A percentile compares a stretch with the other conserved stretches of the same genome.
phyloP scores from a whole-genome alignment of 371 early-diverging fungal species.

The Mucor lusitanicus region DNA sequence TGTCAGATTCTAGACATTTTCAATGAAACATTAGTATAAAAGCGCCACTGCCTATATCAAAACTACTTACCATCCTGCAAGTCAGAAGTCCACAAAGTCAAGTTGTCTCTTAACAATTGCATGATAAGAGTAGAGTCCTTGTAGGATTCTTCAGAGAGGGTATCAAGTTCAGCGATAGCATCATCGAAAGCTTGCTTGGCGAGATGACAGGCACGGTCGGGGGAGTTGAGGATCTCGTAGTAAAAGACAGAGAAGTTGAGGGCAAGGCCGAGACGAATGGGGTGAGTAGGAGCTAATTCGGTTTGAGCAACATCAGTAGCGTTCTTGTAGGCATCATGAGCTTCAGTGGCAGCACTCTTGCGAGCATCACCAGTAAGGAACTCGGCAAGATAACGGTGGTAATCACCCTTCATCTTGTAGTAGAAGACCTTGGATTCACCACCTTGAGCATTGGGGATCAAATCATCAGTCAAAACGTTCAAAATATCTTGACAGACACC shows the following conservation, averaged over 20 bases:
- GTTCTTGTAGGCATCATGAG: slow-evolving; percentile 95
- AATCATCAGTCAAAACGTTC: slow-evolving; percentile 85
- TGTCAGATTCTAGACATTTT: slow-evolving; percentile 37
- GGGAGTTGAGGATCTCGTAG: slow-evolving; percentile 99
- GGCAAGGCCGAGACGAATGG: slow-evolving; percentile 98
- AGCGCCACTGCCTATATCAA: not conserved
- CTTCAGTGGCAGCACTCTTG: slow-evolving; percentile 84
- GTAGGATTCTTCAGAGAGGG: slow-evolving; percentile 98
- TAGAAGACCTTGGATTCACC: slow-evolving; percentile 99
- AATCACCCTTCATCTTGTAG: slow-evolving; percentile 99
- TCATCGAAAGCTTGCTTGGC: slow-evolving; percentile 99
- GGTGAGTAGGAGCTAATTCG: slow-evolving; percentile 96
- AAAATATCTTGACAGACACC: slow-evolving; percentile 97
- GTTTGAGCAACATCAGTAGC: slow-evolving; percentile 96
- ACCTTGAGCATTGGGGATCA: slow-evolving; percentile 85
- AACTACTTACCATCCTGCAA: slow-evolving; percentile 75
- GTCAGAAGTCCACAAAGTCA: slow-evolving; percentile 99
- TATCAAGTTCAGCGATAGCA: slow-evolving; percentile 98
- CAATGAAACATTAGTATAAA: not conserved
- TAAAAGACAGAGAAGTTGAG: slow-evolving; percentile 99
- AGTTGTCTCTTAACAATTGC: slow-evolving; percentile 99
- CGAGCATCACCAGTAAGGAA: slow-evolving; percentile 89
- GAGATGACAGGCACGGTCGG: slow-evolving; percentile 98
- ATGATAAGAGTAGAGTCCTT: slow-evolving; percentile 99
- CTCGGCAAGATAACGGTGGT: slow-evolving; percentile 99